Percentiles rank a stretch among this genome's conserved stretches.
phyloP scores from a whole-genome alignment of 768 basidiomycete genomes.

The Crucibulum laeve region DNA sequence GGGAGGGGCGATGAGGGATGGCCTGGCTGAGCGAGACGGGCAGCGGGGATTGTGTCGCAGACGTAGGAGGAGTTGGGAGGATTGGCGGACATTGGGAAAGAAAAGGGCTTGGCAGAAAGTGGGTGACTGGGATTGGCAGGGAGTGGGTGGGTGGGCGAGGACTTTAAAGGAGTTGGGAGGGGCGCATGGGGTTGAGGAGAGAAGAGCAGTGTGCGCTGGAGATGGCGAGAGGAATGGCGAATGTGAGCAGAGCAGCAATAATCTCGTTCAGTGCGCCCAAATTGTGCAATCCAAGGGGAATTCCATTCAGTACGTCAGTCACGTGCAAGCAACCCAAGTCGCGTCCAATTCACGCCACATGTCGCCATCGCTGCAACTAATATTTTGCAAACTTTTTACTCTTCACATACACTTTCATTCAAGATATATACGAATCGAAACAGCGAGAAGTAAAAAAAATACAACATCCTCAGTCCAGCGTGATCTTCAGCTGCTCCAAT shows the following conservation, averaged over 20 bases:
- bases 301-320: not conserved
- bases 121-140: not conserved
- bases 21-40: constrained; percentile 41
- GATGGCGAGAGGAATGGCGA: too few relatives aligned
- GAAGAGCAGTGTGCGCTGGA: too few relatives aligned
- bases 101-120: not conserved
- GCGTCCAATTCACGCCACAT: constrained; percentile 35
- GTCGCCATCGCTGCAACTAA: constrained; percentile 29
- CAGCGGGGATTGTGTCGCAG: constrained; percentile 71
- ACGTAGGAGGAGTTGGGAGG: constrained; percentile 32
- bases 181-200: too few relatives aligned
- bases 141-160: not conserved
- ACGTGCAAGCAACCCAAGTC: constrained; percentile 1
- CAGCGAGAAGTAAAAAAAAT: constrained; percentile 18
- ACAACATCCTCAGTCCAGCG: constrained; percentile 66
- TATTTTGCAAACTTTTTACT: not conserved
- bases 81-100: constrained; percentile 5
- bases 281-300: too few relatives aligned
- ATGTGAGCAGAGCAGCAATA: too few relatives aligned
- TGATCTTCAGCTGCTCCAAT: constrained; percentile 90
- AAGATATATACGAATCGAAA: constrained; percentile 38
- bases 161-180: not conserved
- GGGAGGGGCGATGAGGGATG: constrained; percentile 23
- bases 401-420: constrained; percentile 25
- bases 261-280: too few relatives aligned